Base-by-base conservation (phyloP, 208 protist genomes). In the Leishmania major region DNA sequence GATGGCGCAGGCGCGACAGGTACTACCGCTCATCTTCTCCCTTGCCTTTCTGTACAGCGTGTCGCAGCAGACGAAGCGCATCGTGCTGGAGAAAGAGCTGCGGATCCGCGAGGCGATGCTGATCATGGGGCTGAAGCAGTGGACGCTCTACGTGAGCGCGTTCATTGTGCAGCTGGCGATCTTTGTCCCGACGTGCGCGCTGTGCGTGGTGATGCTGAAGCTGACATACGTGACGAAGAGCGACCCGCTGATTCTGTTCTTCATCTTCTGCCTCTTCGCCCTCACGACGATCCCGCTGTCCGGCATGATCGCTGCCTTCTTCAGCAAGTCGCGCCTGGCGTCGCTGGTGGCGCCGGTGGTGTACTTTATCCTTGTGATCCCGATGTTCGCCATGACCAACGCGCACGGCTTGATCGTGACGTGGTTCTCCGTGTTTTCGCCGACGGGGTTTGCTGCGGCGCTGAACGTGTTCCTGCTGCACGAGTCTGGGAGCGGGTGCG, bases 31-130 rank as follows among this genome's bases (percentile, higher is more conserved):
- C 28, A 83, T 96, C 55, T 80, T 92, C 79, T 87, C 88, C 7
- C 60, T 95, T 51, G 86, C 82, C 1, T 95, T 92, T 75, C 78
- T 96, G 35, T 95, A 92, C 84, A 86, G 89, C 35, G 86, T 95
- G n/a, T 87, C 87, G 17, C 84, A 90, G 80, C 74, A 87, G 81
- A 81, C 81, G 28, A 92, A 91, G 77, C 82, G 84, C 22, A 80
- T 93, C 35, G 93, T 96, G 45, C 75, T 85, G 40, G 93, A 96
- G 67, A 95, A 96, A 76, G 91, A 95, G 77, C 66, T 93, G 76
- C 88, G 91, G 22, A 88, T 96, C 31, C 87, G 88, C n/a, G 90
- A 96, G 81, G 83, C 89, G 35, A 87, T 94, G 81, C 88, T 94
- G 55, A 95, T 95, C 80, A 96, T 96, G 93, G 93, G 93, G n/a